These are phyloP conservation scores for Solanum medicagineum DNA, from an alignment of 257 asterid genomes.

Conservation along the genomic window DNA sequence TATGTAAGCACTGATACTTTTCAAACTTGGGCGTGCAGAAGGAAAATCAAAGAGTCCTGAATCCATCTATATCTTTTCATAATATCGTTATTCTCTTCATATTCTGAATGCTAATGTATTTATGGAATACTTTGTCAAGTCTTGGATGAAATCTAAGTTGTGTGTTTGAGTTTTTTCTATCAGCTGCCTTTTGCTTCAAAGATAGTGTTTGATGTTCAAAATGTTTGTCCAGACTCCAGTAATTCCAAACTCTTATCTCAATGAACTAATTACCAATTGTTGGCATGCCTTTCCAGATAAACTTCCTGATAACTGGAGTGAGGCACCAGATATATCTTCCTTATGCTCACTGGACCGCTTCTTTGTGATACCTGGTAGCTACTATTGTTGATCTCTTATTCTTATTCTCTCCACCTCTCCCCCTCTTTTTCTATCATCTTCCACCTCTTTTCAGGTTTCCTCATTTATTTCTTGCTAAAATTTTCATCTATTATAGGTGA, in stretches of 20 bases:
- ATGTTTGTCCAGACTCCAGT: not conserved
- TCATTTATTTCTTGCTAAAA: conserved; percentile 7
- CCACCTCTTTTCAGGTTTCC: not conserved
- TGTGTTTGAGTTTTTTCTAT: not conserved
- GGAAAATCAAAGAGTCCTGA: not conserved
- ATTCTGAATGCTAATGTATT: not conserved
- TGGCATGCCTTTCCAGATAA: conserved; percentile 39
- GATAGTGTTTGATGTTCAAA: not conserved
- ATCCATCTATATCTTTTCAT: not conserved
- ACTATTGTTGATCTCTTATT: not conserved
- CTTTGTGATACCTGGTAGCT: conserved; percentile 88
- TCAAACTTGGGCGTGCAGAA: not conserved
- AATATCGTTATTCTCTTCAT: not conserved
- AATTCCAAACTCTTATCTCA: not conserved
- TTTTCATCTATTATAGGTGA: conserved; percentile 42
- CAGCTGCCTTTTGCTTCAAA: not conserved
- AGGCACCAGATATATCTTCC: conserved; percentile 62
- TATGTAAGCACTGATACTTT: not conserved
- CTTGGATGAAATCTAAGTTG: not conserved
- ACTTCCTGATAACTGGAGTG: conserved; percentile 77
- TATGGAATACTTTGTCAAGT: not conserved
- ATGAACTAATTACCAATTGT: conserved; percentile 1
- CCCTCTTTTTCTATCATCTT: not conserved
- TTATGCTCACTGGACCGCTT: conserved; percentile 64
- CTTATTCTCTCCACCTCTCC: not conserved